Evolutionary conservation across 441 rosid species (phyloP), one percentile per base, ranked within the genome.

Genomic region (Populus hybrid): DNA sequence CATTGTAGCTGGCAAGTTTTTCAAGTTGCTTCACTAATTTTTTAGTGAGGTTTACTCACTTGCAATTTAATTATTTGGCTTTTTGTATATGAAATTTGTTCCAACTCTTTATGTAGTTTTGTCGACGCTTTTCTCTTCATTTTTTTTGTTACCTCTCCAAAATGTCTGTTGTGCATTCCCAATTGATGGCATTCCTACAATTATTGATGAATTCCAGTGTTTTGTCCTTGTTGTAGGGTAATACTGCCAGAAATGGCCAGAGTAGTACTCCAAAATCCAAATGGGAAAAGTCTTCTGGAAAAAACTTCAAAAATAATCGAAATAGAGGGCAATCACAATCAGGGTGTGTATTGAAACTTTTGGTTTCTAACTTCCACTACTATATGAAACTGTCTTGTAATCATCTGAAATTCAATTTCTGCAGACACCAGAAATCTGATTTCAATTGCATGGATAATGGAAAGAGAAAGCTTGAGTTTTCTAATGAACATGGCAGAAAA

Each of bases 381-480:
- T 35, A 35, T 24, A 53, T 46, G 57, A 2, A 46, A 18, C 23
- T 71, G 7, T 63, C 35, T 53, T 78, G 59, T 79, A 71, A 83
- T 76, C 28, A 76, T 61, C 9, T 38, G 64, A 64, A 78, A 50
- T 82, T 84, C 76, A 24, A 71, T 26, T 72, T 74, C 35, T 86
- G 82, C 85, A 87, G 98, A 81, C 86, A 78, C 79, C 89, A 88
- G 71, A 90, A 85, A 69, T 80, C 95, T 68, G 92, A 87, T 73
- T 80, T 77, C 79, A 88, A 84, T 81, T 87, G 83, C 71, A 75
- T 9, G 72, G 78, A 84, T 73, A 84, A 83, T 66, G 77, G 53
- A 72, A 90, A 90, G 85, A 87, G 87, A 79, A 88, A 85, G 76
- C 83, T 80, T 76, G 85, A 87, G 40, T 78, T 71, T 78, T 73